A percentile compares a stretch with the other conserved stretches of the same genome.
Conservation (phyloP, 352 stramenopile species). For the Aphanomyces invadans region DNA sequence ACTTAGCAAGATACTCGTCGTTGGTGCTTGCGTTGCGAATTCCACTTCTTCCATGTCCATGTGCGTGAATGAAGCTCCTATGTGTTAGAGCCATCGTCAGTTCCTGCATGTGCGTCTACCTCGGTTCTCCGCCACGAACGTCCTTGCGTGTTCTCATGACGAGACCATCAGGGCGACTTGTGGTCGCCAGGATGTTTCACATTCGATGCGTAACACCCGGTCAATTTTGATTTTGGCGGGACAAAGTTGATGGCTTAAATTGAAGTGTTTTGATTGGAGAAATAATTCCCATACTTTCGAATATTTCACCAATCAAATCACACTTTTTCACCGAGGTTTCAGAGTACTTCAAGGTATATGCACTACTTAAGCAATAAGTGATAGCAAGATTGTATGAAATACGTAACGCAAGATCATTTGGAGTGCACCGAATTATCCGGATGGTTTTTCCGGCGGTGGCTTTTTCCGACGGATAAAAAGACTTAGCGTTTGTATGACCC, state of each 20-base stretch:
- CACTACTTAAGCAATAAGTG: not conserved
- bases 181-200: not conserved
- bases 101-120: too few species aligned
- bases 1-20: not conserved
- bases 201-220: not conserved
- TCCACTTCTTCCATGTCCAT: not conserved
- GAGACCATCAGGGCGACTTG: not conserved
- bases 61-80: too few species aligned
- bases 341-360: constrained; percentile 1
- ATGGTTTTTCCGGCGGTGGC: not conserved
- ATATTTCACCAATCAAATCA: not conserved
- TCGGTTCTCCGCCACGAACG: not conserved
- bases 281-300: not conserved
- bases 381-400: not conserved
- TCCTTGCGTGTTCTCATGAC: not conserved
- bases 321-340: not conserved
- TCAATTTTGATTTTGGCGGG: not conserved
- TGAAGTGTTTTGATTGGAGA: not conserved
- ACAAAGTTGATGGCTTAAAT: constrained; percentile 4
- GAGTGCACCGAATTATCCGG: not conserved
- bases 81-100: too few species aligned
- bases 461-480: not conserved
- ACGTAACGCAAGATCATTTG: constrained; percentile 5
- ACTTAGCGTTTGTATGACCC: not conserved
- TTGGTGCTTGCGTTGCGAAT: not conserved